These are phyloP conservation scores for Calvatia gigantea DNA, from an alignment of 768 basidiomycete species.

Conservation along the genomic window DNA sequence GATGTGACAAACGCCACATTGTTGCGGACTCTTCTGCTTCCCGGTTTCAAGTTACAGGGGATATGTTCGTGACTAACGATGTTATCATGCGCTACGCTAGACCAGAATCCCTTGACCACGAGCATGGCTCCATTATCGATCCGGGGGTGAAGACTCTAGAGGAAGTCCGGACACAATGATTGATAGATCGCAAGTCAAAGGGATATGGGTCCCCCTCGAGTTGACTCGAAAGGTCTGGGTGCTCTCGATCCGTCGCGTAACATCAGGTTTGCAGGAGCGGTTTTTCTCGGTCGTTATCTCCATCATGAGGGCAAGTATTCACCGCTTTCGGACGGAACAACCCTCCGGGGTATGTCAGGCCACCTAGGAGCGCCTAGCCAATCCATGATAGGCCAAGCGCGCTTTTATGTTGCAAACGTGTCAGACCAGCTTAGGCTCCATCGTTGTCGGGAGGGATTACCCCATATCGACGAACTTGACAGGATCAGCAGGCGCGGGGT, in stretches of 20 bases:
- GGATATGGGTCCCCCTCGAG: not conserved
- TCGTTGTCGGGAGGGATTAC: conserved; percentile 1
- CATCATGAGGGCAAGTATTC: not conserved
- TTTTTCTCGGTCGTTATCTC: conserved; percentile 8
- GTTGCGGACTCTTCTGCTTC: not conserved
- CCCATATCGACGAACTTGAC: not conserved
- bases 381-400: not conserved
- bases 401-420: not conserved
- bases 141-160: too few species aligned
- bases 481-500: not conserved
- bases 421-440: too few species aligned
- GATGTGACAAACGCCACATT: not conserved
- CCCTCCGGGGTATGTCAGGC: not conserved
- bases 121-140: not conserved
- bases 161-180: too few species aligned
- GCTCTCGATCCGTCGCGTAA: not conserved
- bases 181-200: too few species aligned
- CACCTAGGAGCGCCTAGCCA: not conserved
- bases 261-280: not conserved
- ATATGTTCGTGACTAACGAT: not conserved
- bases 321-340: conserved; percentile 6
- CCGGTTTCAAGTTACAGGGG: not conserved
- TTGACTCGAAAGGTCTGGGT: not conserved
- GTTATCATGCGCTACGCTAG: not conserved
- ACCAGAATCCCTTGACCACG: not conserved